Percentiles rank a stretch among this genome's conserved stretches.
These are phyloP conservation scores for Aspergillus brasiliensis DNA, from an alignment of 2,329 filamentous ascomycete species.

Conservation along the genomic window DNA sequence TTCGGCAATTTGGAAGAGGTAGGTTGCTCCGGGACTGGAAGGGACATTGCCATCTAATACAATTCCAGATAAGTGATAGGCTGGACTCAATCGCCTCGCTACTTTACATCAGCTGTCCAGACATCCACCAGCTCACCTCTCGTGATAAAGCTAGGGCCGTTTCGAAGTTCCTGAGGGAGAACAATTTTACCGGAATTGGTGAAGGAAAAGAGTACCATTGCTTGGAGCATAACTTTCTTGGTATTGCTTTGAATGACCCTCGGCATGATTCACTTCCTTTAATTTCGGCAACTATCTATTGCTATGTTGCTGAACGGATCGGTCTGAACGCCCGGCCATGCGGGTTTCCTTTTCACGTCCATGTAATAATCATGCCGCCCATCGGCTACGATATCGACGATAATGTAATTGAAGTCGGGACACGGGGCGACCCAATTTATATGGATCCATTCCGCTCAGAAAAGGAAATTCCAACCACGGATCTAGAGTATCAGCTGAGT, in stretches of 20 bases:
- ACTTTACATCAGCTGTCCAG: constrained; percentile 57
- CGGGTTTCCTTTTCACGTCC: constrained; percentile 81
- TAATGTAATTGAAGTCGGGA: constrained; percentile 24
- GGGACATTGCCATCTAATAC: constrained; percentile 15
- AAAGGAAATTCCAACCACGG: constrained; percentile 63
- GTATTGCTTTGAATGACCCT: constrained; percentile 71
- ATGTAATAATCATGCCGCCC: constrained; percentile 71
- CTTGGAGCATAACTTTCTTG: constrained; percentile 84
- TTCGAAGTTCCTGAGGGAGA: constrained; percentile 67
- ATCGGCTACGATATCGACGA: constrained; percentile 64
- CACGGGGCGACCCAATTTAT: constrained; percentile 64
- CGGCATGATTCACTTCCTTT: constrained; percentile 81
- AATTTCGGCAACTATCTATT: constrained; percentile 85
- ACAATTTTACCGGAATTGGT: constrained; percentile 71
- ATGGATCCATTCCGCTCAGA: constrained; percentile 77
- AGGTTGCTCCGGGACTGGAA: constrained; percentile 25
- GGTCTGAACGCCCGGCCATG: constrained; percentile 77
- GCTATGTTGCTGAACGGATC: constrained; percentile 72
- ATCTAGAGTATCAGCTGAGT: constrained; percentile 63
- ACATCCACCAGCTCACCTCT: constrained; percentile 60
- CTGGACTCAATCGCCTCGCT: constrained; percentile 65
- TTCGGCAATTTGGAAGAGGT: constrained; percentile 75
- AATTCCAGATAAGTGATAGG: constrained; percentile 60
- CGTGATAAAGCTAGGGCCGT: constrained; percentile 69
- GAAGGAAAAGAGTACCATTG: constrained; percentile 72